Percentiles rank a stretch among this genome's conserved stretches.
phyloP scores from a whole-genome alignment of 768 basidiomycete species.

The Suillus variegatus region DNA sequence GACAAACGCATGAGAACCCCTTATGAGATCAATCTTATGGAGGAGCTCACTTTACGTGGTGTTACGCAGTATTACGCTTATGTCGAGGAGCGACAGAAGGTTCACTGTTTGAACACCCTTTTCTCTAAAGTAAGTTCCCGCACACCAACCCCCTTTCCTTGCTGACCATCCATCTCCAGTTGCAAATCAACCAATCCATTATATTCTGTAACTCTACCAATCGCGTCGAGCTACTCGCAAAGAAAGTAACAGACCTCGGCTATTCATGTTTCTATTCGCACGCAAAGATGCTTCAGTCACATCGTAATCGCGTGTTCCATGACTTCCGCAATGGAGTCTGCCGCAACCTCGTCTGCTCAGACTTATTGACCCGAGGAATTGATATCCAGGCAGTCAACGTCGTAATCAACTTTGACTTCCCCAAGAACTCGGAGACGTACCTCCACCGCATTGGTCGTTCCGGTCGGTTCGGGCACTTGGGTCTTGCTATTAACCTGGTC shows the following conservation, averaged over 20 bases:
- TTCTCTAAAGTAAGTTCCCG: slow-evolving; percentile 81
- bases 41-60: slow-evolving; percentile 96
- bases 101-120: slow-evolving; percentile 98
- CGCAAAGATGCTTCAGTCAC: slow-evolving; percentile 98
- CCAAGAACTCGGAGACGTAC: slow-evolving; percentile 98
- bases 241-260: slow-evolving; percentile 98
- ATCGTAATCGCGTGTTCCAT: slow-evolving; percentile 99
- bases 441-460: slow-evolving; percentile 98
- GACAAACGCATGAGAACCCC: slow-evolving; percentile 96
- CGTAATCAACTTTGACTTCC: slow-evolving; percentile 99
- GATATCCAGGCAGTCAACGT: slow-evolving; percentile 99
- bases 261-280: slow-evolving; percentile 99
- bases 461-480: slow-evolving; percentile 95
- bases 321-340: slow-evolving; percentile 99
- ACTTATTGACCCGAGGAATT: slow-evolving; percentile 97
- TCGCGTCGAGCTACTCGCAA: slow-evolving; percentile 97
- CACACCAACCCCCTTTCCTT: not conserved
- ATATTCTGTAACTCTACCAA: slow-evolving; percentile 99
- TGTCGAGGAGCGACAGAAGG: slow-evolving; percentile 99
- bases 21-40: slow-evolving; percentile 99
- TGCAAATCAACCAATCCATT: slow-evolving; percentile 99
- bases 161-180: slow-evolving; percentile 44
- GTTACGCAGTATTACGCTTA: slow-evolving; percentile 99
- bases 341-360: slow-evolving; percentile 97
- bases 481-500: slow-evolving; percentile 95